Evolutionary conservation across 2,329 filamentous ascomycete species (phyloP).

Genomic region (Cadophora sp.): DNA sequence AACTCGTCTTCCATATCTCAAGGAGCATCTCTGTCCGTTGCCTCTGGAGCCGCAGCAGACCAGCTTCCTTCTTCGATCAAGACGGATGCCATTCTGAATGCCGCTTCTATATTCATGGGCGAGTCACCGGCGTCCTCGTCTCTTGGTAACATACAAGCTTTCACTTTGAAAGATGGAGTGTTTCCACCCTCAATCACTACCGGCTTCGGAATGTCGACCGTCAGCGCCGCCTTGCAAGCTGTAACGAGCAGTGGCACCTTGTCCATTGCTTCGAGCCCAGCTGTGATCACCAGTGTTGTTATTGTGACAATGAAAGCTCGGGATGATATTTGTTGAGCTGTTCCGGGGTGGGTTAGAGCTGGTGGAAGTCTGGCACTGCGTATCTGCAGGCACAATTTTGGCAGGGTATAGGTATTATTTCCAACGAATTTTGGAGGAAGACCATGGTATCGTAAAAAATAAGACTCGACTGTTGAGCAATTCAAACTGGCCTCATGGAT

Average conservation of each 20-base stretch:
- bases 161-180: neutral
- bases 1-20: constrained; percentile 1
- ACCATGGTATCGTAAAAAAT: neutral
- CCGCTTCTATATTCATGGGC: constrained; percentile 21
- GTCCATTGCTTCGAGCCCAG: neutral
- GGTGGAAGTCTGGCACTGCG: neutral
- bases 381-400: neutral
- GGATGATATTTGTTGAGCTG: neutral
- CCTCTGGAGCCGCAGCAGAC: constrained; percentile 8
- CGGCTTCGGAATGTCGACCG: neutral
- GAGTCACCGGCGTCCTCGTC: neutral
- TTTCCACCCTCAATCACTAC: neutral
- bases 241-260: neutral
- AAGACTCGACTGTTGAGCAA: neutral
- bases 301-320: constrained; percentile 13
- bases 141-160: constrained; percentile 6
- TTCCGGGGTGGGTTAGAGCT: neutral
- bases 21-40: neutral
- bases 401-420: neutral
- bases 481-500: neutral
- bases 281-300: neutral
- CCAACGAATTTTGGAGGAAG: neutral
- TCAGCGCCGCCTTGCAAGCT: neutral
- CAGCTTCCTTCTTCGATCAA: constrained; percentile 11
- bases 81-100: constrained; percentile 21